phyloP scores from a whole-genome alignment of 2,329 filamentous ascomycete genomes.

The Trichophyton schoenleinii region DNA sequence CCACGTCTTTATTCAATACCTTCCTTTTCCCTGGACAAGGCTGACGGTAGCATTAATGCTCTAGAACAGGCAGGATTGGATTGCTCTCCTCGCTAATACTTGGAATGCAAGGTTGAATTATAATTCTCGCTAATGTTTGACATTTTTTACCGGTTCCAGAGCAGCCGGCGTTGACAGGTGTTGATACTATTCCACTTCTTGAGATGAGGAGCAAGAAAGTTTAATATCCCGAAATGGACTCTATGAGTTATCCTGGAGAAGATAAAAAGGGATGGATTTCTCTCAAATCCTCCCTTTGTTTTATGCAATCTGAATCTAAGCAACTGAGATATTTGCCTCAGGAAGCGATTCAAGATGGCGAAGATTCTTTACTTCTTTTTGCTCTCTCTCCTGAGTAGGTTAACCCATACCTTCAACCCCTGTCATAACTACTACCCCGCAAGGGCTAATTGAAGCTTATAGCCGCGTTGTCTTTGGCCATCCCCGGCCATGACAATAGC shows the following conservation, averaged over 20 bases:
- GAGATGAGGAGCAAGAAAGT: background rate
- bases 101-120: background rate
- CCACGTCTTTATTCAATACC: background rate
- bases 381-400: background rate
- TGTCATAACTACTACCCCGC: background rate
- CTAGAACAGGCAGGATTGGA: background rate
- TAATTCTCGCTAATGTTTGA: background rate
- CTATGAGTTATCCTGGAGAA: background rate
- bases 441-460: background rate
- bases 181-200: background rate
- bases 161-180: background rate
- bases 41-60: background rate
- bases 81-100: background rate
- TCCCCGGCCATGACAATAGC: background rate
- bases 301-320: background rate
- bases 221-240: background rate
- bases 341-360: background rate
- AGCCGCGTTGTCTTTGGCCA: background rate
- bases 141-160: background rate
- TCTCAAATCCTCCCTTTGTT: background rate
- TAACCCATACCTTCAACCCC: background rate
- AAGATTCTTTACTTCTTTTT: background rate
- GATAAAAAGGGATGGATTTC: background rate
- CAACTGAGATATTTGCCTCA: background rate
- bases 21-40: background rate